phyloP scores from a whole-genome alignment of 352 stramenopile genomes.

The Aphanomyces cochlioides region DNA sequence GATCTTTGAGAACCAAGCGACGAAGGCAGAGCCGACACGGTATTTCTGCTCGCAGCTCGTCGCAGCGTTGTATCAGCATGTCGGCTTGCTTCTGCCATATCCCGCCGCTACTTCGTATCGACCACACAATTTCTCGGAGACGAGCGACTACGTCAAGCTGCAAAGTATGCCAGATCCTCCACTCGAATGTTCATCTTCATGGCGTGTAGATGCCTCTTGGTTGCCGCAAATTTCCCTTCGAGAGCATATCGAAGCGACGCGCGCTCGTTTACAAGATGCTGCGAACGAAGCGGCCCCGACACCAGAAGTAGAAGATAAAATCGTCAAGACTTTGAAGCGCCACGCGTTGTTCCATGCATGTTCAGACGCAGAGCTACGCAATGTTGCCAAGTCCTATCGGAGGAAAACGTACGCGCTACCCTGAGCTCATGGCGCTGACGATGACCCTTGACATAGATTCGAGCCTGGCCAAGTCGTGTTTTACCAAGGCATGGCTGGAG shows the following conservation, averaged over 20 bases:
- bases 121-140: slow-evolving; percentile 78
- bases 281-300: slow-evolving; percentile 25
- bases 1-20: slow-evolving; percentile 76
- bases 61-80: slow-evolving; percentile 71
- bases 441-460: slow-evolving; percentile 6
- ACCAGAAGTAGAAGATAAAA: slow-evolving; percentile 31
- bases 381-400: slow-evolving; percentile 54
- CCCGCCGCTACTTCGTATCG: slow-evolving; percentile 81
- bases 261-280: slow-evolving; percentile 7
- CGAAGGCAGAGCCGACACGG: slow-evolving; percentile 45
- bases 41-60: slow-evolving; percentile 84
- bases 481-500: slow-evolving; percentile 68
- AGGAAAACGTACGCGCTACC: slow-evolving; percentile 39
- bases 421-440: no score
- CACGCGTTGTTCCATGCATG: slow-evolving; percentile 80
- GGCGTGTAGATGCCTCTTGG: slow-evolving; percentile 44
- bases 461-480: slow-evolving; percentile 73
- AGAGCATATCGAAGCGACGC: slow-evolving; percentile 37
- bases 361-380: slow-evolving; percentile 59
- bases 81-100: slow-evolving; percentile 73
- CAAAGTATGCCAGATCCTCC: slow-evolving; percentile 37
- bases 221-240: slow-evolving; percentile 70
- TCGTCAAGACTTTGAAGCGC: slow-evolving; percentile 64
- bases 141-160: slow-evolving; percentile 64
- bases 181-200: background rate